Conservation (phyloP, 2,329 filamentous ascomycete species). For the Apiospora pterosperma region DNA sequence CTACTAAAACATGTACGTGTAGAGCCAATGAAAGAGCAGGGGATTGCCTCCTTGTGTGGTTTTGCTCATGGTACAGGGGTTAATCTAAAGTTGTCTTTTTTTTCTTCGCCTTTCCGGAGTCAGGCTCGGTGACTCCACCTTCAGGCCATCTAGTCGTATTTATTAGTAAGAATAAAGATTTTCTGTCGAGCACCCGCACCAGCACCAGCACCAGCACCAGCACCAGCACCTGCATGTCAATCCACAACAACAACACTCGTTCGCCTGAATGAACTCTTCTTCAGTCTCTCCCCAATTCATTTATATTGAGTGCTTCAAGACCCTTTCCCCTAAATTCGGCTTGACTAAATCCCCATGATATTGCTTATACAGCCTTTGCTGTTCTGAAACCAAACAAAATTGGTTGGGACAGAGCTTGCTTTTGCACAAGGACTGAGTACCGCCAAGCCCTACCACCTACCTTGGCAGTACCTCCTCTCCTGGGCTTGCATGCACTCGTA, state of each 20-base stretch:
- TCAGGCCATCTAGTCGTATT: background rate
- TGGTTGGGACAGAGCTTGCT: background rate
- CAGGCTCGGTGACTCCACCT: background rate
- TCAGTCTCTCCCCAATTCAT: background rate
- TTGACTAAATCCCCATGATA: background rate
- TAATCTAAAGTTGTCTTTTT: background rate
- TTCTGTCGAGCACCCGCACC: slow-evolving; percentile 1
- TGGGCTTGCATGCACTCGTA: background rate
- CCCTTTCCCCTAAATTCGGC: background rate
- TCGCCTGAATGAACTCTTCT: background rate
- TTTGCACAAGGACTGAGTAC: background rate
- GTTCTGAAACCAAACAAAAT: background rate
- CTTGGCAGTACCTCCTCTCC: background rate
- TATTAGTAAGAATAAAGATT: no score
- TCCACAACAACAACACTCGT: background rate
- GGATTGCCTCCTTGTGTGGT: background rate
- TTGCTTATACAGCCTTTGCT: background rate
- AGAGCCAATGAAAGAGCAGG: background rate
- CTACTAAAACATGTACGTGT: no score
- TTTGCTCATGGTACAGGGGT: background rate
- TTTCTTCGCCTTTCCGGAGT: background rate
- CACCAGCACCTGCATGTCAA: no score
- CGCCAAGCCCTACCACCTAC: background rate
- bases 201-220: no score
- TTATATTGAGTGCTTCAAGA: background rate